A percentile compares a stretch with the other conserved stretches of the same genome.
phyloP scores from a whole-genome alignment of 2,329 filamentous ascomycete genomes.

The Aspergillus pseudoviridinutans region DNA sequence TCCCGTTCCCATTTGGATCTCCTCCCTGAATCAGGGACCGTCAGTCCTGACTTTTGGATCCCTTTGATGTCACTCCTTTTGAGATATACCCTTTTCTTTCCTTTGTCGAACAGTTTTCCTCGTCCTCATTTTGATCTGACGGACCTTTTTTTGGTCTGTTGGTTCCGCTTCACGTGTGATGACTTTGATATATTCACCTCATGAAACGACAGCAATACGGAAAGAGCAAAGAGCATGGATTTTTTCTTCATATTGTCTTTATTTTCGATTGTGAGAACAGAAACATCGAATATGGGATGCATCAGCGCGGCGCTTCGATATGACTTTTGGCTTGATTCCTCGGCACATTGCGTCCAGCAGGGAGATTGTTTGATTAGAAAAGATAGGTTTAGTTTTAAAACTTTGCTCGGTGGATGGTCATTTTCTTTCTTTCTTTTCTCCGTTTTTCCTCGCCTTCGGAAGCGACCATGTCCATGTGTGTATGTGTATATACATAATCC shows the following conservation, averaged over 20 bases:
- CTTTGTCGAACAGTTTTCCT: slow-evolving; percentile 3
- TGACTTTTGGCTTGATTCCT: slow-evolving; percentile 1
- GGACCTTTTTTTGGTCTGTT: not conserved
- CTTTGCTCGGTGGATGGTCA: not conserved
- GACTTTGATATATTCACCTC: slow-evolving; percentile 9
- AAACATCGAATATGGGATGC: slow-evolving; percentile 10
- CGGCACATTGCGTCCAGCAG: slow-evolving; percentile 1
- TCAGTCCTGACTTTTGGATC: not conserved
- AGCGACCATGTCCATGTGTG: slow-evolving; percentile 6
- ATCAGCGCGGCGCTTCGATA: slow-evolving; percentile 14
- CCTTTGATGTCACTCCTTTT: slow-evolving; percentile 2
- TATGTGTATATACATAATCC: slow-evolving; percentile 11
- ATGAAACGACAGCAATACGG: slow-evolving; percentile 11
- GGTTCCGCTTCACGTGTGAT: slow-evolving; percentile 8
- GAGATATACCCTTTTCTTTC: slow-evolving; percentile 3
- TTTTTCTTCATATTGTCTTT: not conserved
- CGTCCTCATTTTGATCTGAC: not conserved
- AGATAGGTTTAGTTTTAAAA: not conserved
- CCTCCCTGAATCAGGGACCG: not conserved
- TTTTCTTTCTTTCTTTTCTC: not conserved
- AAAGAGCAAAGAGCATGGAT: slow-evolving; percentile 7
- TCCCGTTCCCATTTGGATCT: not conserved
- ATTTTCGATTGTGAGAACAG: slow-evolving; percentile 1
- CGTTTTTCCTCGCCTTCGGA: not conserved
- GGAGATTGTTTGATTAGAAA: slow-evolving; percentile 7